Conservation (phyloP, 306 rosid species). For the Cucumis cinereus region DNA sequence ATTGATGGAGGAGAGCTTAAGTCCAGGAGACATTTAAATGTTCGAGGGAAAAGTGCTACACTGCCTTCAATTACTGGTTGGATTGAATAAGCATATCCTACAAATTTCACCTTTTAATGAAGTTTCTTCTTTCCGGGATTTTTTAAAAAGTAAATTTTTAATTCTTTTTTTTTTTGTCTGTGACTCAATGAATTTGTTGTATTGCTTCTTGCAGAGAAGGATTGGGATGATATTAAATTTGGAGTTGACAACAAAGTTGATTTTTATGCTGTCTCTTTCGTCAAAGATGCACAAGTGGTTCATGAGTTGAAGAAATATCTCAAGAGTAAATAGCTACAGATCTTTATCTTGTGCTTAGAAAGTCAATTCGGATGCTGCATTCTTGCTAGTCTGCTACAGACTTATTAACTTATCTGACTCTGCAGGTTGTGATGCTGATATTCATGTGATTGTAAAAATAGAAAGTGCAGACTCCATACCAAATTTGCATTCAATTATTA, state of each 20-base stretch:
- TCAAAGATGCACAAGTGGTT: constrained; percentile 92
- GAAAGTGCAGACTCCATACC: constrained; percentile 97
- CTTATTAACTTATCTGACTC: constrained; percentile 13
- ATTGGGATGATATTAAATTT: constrained; percentile 98
- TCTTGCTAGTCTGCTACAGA: not conserved
- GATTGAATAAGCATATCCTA: constrained; percentile 11
- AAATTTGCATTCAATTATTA: constrained; percentile 84
- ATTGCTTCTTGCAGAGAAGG: constrained; percentile 67
- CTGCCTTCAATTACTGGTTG: constrained; percentile 93
- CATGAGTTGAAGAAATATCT: constrained; percentile 87
- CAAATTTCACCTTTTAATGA: not conserved
- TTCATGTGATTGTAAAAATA: constrained; percentile 80
- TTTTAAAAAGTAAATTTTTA: not conserved
- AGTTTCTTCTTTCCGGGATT: not conserved
- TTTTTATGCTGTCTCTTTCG: constrained; percentile 98
- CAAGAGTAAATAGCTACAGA: constrained; percentile 33
- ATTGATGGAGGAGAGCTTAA: constrained; percentile 91
- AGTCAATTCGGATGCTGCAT: not conserved
- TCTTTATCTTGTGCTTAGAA: not conserved
- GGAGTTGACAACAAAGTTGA: constrained; percentile 97
- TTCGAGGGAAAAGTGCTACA: constrained; percentile 97
- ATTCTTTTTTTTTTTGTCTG: not conserved
- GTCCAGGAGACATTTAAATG: constrained; percentile 94
- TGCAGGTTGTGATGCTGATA: constrained; percentile 68
- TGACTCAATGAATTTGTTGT: not conserved